Base-by-base conservation (phyloP, 2,329 filamentous ascomycete genomes). In the Fusarium nematophilum region DNA sequence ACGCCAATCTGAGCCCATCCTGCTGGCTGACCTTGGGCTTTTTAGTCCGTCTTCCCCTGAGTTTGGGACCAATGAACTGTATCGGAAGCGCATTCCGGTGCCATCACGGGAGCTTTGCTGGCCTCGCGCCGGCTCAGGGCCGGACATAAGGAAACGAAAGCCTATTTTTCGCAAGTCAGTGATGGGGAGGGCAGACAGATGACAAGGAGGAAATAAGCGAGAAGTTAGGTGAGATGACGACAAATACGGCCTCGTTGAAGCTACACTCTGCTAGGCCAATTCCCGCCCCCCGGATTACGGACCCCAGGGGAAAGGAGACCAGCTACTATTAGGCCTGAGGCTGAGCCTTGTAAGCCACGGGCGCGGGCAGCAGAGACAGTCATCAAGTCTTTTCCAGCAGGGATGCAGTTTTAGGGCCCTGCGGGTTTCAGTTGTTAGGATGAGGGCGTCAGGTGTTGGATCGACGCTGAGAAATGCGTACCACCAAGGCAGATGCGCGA, bases 381-480 rank as follows among this genome's bases (percentile, higher is more conserved):
- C n/a, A n/a, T n/a, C n/a, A n/a, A n/a, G n/a, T n/a, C n/a, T n/a
- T n/a, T n/a, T n/a, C n/a, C n/a, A n/a, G n/a, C n/a, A n/a, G n/a
- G n/a, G n/a, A n/a, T n/a, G n/a, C n/a, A n/a, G n/a, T n/a, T n/a
- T n/a, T n/a, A n/a, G 54, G 18, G 40, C 45, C 34, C 50, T 61
- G 59, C 31, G 30, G 37, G 59, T 64, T 61, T 63, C 60, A 63
- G 55, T 63, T 52, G 34, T 39, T 52, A 60, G 56, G 47, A 46
- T n/a, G 55, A 57, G 46, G 40, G 60, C 40, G 48, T 61, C 55
- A 64, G 55, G 55, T 53, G 59, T 23, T 50, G 21, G 60, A 64
- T 63, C 60, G 55, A 57, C 56, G 46, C 45, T 57, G 59, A 50
- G 57, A 55, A 52, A 31, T 25, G n/a, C 36, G 34, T 31, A 53